Base-by-base conservation (phyloP, 139 green algal species). In the Tetradesmus obliquus region DNA sequence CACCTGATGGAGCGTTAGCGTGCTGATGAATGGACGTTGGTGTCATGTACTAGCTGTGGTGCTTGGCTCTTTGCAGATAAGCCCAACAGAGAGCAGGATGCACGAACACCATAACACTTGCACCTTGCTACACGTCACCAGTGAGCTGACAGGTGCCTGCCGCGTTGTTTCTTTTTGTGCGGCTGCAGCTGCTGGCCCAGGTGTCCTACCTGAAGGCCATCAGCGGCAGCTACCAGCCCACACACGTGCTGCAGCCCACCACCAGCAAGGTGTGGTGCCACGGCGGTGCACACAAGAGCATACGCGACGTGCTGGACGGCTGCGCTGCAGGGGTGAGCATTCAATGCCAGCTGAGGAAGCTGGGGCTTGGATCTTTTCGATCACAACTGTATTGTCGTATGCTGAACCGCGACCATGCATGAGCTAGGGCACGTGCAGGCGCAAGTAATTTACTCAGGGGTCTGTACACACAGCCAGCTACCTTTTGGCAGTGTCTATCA, bases 161-260 rank as follows among this genome's bases (percentile, higher is more conserved):
- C 22, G 55, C 6, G 8, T 53, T 3, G 72, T 15, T 82, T 0
- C 8, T 45, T 22, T 1, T 90, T 20, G 22, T 83, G 66, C 74
- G 66, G 10, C 81, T 62, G 45, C 89, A 92, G 89, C 13, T 94
- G 79, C 62, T 96, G 51, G 60, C 90, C 51, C 84, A 93, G 7
- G 86, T 95, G 2, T 91, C 93, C 58, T 97, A 97, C 94, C 93
- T 95, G 66, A 93, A 95, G 84, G 88, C 94, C 66, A 90, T 96
- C 10, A 86, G 82, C 17, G 10, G 22, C 51, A 91, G 55, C 79
- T 95, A 95, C 81, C 71, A 53, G 54, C 87, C 66, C 32, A 66
- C 24, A 2, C 20, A 22, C 22, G 54, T 82, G 24, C 66, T 88
- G 71, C 54, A 58, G 3, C 51, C 54, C 12, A 62, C 86, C 19